Conservation (phyloP, 2,329 filamentous ascomycete genomes). For the Aspergillus novofumigatus region DNA sequence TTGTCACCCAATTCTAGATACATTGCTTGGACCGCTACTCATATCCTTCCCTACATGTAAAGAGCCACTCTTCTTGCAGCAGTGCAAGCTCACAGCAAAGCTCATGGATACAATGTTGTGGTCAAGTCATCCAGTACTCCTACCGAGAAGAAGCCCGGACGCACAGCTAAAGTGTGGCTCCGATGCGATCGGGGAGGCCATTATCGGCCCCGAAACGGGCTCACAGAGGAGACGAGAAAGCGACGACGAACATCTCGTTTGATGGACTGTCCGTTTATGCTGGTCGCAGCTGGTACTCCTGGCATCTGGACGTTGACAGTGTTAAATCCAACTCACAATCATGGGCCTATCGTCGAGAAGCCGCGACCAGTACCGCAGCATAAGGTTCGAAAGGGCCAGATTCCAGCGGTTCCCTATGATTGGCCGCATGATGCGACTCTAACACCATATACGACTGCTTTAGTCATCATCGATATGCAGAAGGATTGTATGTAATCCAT, state of each 20-base stretch:
- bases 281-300: conserved; percentile 41
- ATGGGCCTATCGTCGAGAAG: conserved; percentile 40
- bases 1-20: conserved; percentile 3
- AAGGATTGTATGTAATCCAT: conserved; percentile 41
- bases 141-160: conserved; percentile 43
- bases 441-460: conserved; percentile 42
- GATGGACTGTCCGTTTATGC: conserved; percentile 44
- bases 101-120: conserved; percentile 43
- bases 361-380: conserved; percentile 39
- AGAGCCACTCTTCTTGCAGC: conserved; percentile 37
- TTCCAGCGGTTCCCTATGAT: conserved; percentile 40
- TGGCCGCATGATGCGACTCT: conserved; percentile 46
- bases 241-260: conserved; percentile 41
- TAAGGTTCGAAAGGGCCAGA: conserved; percentile 42
- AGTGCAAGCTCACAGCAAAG: conserved; percentile 40
- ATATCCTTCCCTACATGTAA: neutral
- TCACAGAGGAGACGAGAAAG: conserved; percentile 44
- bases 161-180: conserved; percentile 43
- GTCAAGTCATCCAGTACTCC: conserved; percentile 45
- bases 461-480: conserved; percentile 48
- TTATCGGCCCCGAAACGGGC: conserved; percentile 42
- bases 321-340: conserved; percentile 40
- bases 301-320: conserved; percentile 43
- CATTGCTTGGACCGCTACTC: neutral
- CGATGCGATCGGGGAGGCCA: conserved; percentile 44